Percentiles rank a stretch among this genome's conserved stretches.
phyloP scores from a whole-genome alignment of 148 eudicot species.

The Vaccinium corymbosum region DNA sequence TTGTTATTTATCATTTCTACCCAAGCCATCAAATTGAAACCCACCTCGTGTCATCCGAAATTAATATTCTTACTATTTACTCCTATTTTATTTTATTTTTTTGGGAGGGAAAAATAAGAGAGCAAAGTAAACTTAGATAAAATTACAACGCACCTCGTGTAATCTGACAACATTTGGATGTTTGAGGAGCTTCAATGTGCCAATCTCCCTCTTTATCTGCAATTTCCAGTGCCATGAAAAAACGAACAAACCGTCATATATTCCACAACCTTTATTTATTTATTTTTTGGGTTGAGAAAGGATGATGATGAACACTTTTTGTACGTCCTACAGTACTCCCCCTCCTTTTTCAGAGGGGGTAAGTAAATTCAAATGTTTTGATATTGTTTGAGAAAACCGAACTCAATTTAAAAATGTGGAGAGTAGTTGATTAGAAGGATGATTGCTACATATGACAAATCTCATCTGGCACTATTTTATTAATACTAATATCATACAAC shows the following conservation, averaged over 20 bases:
- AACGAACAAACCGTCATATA: neutral
- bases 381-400: too few relatives aligned
- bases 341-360: neutral
- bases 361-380: neutral
- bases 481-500: neutral
- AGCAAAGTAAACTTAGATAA: too few relatives aligned
- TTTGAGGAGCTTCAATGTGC: slow-evolving; percentile 75
- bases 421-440: neutral
- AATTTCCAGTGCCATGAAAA: neutral
- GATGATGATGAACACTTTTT: neutral
- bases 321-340: too few relatives aligned
- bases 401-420: neutral
- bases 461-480: neutral
- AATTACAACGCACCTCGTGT: slow-evolving; percentile 52
- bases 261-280: neutral
- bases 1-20: too few relatives aligned
- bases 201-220: slow-evolving; percentile 95
- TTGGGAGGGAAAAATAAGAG: too few relatives aligned
- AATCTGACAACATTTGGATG: slow-evolving; percentile 89
- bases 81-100: too few relatives aligned
- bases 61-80: too few relatives aligned
- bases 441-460: neutral
- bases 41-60: too few relatives aligned
- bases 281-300: neutral
- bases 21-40: too few relatives aligned